Evolutionary conservation across 768 basidiomycete species (phyloP).

Genomic region (Sporobolomyces pararoseus): DNA sequence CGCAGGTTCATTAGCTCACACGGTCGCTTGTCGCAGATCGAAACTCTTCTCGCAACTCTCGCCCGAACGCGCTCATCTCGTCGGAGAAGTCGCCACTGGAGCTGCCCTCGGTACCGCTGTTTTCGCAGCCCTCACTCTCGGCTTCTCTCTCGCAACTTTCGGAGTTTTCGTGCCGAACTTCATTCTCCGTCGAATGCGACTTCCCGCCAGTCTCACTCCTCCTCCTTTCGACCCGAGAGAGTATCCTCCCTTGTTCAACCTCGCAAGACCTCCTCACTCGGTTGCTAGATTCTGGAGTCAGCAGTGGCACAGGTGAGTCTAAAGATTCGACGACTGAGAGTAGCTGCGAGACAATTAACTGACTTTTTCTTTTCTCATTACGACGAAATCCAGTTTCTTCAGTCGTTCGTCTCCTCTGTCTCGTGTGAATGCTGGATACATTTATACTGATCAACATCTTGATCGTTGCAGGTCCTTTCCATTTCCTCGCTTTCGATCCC

Average conservation of each 20-base stretch:
- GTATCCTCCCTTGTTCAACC: slow-evolving; percentile 33
- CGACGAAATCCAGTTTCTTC: slow-evolving; percentile 9
- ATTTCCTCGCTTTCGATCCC: slow-evolving; percentile 32
- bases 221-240: slow-evolving; percentile 24
- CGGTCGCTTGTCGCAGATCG: background rate
- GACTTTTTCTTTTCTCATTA: background rate
- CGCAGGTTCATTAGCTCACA: background rate
- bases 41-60: background rate
- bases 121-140: slow-evolving; percentile 32
- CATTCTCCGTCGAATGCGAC: background rate
- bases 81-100: slow-evolving; percentile 22
- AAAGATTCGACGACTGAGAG: too few relatives aligned
- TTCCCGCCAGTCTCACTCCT: background rate
- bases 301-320: slow-evolving; percentile 30
- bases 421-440: background rate
- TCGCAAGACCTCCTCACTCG: background rate
- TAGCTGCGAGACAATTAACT: too few relatives aligned
- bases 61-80: background rate
- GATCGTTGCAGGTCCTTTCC: slow-evolving; percentile 22
- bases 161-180: slow-evolving; percentile 8
- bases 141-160: slow-evolving; percentile 21
- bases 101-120: slow-evolving; percentile 26
- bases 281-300: slow-evolving; percentile 29
- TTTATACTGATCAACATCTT: too few relatives aligned
- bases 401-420: background rate